Base-by-base conservation (phyloP, 2,329 filamentous ascomycete genomes). In the Fusarium sp. region DNA sequence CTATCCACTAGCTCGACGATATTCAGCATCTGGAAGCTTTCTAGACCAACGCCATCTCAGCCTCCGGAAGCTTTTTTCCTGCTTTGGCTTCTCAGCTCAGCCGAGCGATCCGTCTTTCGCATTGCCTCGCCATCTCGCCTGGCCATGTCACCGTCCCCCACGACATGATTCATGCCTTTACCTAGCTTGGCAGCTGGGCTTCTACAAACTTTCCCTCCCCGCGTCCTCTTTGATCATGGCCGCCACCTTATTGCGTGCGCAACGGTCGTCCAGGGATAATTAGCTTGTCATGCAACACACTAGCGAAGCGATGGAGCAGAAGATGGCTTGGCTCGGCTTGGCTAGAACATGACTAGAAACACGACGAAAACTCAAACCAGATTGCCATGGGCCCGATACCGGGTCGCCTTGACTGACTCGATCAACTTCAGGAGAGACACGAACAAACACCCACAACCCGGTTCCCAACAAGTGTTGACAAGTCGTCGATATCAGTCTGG, bases 321-420 rank as follows among this genome's bases (percentile, higher is more conserved):
- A 58, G 59, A 74, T 43, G 22, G 33, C 31, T 37, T 45, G 45
- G 62, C 61, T 48, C 37, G 57, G 31, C 57, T 59, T 67, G 59
- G 57, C 71, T 65, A 74, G 71, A 74, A 74, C 57, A 59, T 24
- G 35, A 60, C 54, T 35, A 74, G 72, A 72, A 74, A 69, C 64
- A 56, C 63, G 57, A 58, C 72, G 68, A 50, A 69, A 45, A 69
- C 33, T 60, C 58, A 50, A 18, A 57, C n/a, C 57, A 41, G 18
- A 61, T 52, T 64, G 37, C 59, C 27, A 29, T 60, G 41, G 41
- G n/a, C 41, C 50, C 29, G 33, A 65, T 56, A 39, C 56, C 57
- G 41, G 48, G 43, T 41, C 41, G 45, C 37, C 60, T 37, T 69
- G 8, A 31, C 45, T 39, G 60, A 68, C 43, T 68, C 61, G 57